Evolutionary conservation across 305 asterid genomes (phyloP).

Genomic region (Ajuga reptans): DNA sequence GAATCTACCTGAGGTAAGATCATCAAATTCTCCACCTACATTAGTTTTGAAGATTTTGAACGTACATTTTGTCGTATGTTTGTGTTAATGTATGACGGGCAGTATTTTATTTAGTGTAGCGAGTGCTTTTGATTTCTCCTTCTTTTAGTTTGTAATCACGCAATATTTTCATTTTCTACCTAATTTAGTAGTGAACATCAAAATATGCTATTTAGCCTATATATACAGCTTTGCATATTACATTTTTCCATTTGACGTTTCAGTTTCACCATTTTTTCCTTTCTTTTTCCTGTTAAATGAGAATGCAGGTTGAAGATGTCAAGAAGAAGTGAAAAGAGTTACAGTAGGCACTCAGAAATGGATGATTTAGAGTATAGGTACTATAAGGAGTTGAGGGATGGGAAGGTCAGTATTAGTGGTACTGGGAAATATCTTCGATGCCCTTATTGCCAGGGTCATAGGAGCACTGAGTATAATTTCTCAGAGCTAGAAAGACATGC

Average conservation of each 20-base stretch:
- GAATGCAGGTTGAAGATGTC: conserved; percentile 45
- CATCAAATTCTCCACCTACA: neutral
- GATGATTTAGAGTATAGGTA: conserved; percentile 42
- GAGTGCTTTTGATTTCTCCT: neutral
- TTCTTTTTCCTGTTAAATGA: conserved; percentile 4
- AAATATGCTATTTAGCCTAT: neutral
- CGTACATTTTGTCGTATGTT: neutral
- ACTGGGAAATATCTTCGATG: conserved; percentile 44
- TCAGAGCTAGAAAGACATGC: conserved; percentile 58
- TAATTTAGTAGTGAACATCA: conserved; percentile 3
- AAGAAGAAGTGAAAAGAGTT: conserved; percentile 31
- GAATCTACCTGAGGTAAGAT: neutral
- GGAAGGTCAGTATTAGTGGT: conserved; percentile 34
- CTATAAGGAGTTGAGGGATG: conserved; percentile 50
- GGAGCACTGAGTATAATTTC: conserved; percentile 41
- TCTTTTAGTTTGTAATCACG: neutral
- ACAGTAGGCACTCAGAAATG: conserved; percentile 30
- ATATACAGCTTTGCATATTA: neutral
- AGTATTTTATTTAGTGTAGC: neutral
- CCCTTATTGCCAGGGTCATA: conserved; percentile 47
- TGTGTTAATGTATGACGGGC: neutral
- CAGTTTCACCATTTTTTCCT: neutral
- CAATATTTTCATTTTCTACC: neutral
- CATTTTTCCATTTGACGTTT: neutral
- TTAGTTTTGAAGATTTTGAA: neutral